phyloP scores from a whole-genome alignment of 306 rosid species.

The Glycyrrhiza uralensis region DNA sequence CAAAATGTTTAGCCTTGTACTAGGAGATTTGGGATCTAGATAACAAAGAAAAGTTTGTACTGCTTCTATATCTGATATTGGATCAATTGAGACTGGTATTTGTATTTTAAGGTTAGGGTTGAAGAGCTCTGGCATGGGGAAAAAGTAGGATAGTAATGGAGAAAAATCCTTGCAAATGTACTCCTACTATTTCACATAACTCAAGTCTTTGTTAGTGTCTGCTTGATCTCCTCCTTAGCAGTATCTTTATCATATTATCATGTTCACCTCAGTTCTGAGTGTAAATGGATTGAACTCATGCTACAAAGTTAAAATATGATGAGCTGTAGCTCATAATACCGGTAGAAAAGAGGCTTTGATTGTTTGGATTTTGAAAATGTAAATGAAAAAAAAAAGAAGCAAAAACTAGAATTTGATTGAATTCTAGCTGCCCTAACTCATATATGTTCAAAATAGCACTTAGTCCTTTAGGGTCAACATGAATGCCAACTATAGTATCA shows the following conservation, averaged over 20 bases:
- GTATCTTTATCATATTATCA: background rate
- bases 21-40: background rate
- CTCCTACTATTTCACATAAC: background rate
- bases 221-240: background rate
- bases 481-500: background rate
- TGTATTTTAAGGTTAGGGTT: conserved; percentile 24
- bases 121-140: conserved; percentile 5
- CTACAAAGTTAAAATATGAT: background rate
- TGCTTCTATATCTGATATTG: conserved; percentile 16
- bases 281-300: conserved; percentile 1
- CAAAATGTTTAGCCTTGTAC: background rate
- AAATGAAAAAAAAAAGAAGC: background rate
- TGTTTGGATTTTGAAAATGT: conserved; percentile 10
- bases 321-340: conserved; percentile 4
- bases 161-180: background rate
- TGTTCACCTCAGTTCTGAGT: background rate
- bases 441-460: background rate
- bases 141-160: background rate
- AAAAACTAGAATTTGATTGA: background rate
- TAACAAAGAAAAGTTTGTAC: background rate
- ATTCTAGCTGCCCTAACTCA: background rate
- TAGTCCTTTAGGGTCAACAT: conserved; percentile 14
- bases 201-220: conserved; percentile 3
- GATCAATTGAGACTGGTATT: conserved; percentile 1
- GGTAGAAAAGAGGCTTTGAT: background rate